phyloP scores from a whole-genome alignment of 306 rosid species.

The Gastrolobium bilobum region DNA sequence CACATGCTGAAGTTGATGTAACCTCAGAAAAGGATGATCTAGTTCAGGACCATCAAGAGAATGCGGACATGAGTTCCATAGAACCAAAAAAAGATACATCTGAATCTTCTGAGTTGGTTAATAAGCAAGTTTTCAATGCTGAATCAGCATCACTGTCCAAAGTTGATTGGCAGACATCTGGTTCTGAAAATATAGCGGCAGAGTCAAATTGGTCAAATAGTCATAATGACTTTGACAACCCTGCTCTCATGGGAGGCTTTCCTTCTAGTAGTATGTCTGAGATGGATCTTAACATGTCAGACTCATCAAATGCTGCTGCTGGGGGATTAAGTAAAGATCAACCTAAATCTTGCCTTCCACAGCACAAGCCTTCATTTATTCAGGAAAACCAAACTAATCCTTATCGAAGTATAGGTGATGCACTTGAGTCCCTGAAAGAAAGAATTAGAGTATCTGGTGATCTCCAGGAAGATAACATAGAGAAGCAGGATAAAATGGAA shows the following conservation, averaged over 20 bases:
- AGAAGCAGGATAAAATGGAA: constrained; percentile 60
- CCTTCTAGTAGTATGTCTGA: constrained; percentile 69
- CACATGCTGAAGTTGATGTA: constrained; percentile 58
- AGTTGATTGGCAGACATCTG: constrained; percentile 59
- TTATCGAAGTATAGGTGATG: constrained; percentile 77
- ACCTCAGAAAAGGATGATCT: constrained; percentile 63
- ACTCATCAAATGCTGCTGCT: constrained; percentile 66
- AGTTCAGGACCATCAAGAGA: constrained; percentile 56
- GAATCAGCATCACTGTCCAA: constrained; percentile 65
- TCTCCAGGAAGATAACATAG: constrained; percentile 58
- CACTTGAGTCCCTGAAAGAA: constrained; percentile 79
- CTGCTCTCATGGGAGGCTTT: constrained; percentile 65
- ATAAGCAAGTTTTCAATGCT: constrained; percentile 55
- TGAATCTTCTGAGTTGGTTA: constrained; percentile 52
- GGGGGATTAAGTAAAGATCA: constrained; percentile 66
- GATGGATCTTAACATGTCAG: constrained; percentile 64
- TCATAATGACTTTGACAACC: constrained; percentile 57
- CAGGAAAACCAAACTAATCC: constrained; percentile 80
- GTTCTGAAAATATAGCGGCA: constrained; percentile 53
- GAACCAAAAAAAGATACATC: constrained; percentile 58
- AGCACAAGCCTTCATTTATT: constrained; percentile 54
- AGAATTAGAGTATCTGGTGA: constrained; percentile 75
- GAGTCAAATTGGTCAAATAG: constrained; percentile 63
- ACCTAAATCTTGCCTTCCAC: constrained; percentile 54
- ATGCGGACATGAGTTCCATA: constrained; percentile 52